Conservation (phyloP, 352 stramenopile species). For the Phytophthora capsici region DNA sequence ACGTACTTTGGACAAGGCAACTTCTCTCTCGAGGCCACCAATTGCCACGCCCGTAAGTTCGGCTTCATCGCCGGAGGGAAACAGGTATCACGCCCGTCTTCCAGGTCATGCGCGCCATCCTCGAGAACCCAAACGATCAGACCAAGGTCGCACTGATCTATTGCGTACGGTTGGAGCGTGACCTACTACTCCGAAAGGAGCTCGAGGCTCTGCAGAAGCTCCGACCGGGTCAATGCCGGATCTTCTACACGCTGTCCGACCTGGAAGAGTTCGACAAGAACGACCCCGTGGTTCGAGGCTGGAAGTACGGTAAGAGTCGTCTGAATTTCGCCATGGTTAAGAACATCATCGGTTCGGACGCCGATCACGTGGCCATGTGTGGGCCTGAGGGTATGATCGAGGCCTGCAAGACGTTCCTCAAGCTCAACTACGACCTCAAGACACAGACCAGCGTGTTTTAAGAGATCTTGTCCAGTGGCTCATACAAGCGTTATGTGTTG, state of each 20-base stretch:
- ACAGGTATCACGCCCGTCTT: constrained; percentile 65
- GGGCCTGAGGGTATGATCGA: constrained; percentile 95
- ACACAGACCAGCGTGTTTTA: constrained; percentile 67
- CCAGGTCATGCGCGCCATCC: constrained; percentile 84
- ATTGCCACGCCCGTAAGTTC: constrained; percentile 44
- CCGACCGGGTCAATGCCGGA: constrained; percentile 44
- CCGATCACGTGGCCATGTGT: constrained; percentile 88
- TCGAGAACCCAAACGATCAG: constrained; percentile 53
- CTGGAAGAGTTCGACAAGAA: constrained; percentile 67
- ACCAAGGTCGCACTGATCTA: constrained; percentile 74
- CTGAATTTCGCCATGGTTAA: constrained; percentile 90
- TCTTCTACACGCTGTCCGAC: constrained; percentile 52
- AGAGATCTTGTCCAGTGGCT: too few relatives aligned
- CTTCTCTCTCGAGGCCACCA: constrained; percentile 41
- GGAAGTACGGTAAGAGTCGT: constrained; percentile 86
- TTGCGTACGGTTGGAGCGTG: constrained; percentile 89
- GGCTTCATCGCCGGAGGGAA: constrained; percentile 58
- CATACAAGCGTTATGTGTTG: too few relatives aligned
- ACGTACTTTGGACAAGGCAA: constrained; percentile 46
- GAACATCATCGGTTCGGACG: constrained; percentile 74
- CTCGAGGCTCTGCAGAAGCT: constrained; percentile 74
- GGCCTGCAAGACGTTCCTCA: constrained; percentile 88
- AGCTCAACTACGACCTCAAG: constrained; percentile 78
- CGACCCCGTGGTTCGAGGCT: constrained; percentile 42
- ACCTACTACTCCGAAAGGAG: constrained; percentile 92